Percentiles rank a stretch among this genome's conserved stretches.
These are phyloP conservation scores for Trapa bicornis DNA, from an alignment of 345 rosid genomes.

Conservation along the genomic window DNA sequence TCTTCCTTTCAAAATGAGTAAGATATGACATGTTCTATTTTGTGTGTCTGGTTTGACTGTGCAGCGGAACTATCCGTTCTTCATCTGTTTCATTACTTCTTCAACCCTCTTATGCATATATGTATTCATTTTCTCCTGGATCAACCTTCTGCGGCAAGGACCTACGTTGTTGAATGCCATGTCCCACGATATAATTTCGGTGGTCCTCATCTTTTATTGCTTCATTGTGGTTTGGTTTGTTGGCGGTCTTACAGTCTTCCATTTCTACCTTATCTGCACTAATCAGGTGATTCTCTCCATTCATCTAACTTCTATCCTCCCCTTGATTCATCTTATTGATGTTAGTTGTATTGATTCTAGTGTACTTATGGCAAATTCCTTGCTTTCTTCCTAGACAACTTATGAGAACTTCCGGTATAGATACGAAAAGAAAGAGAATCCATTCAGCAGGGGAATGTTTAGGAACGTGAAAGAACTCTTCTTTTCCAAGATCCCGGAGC, in stretches of 20 bases:
- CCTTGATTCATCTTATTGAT: neutral
- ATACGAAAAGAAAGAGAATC: slow-evolving; percentile 60
- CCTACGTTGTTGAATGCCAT: slow-evolving; percentile 26
- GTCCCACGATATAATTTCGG: slow-evolving; percentile 28
- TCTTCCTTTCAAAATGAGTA: neutral
- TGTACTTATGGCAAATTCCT: too few species aligned
- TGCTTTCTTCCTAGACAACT: slow-evolving; percentile 34
- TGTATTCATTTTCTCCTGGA: slow-evolving; percentile 64
- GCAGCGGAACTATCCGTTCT: slow-evolving; percentile 57
- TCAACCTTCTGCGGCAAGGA: slow-evolving; percentile 32
- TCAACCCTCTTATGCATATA: slow-evolving; percentile 58
- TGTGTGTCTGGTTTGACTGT: neutral
- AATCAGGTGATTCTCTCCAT: slow-evolving; percentile 41
- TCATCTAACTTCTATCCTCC: neutral
- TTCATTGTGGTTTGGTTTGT: slow-evolving; percentile 60
- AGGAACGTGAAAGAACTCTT: slow-evolving; percentile 45
- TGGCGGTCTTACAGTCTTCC: slow-evolving; percentile 70
- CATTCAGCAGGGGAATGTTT: slow-evolving; percentile 33
- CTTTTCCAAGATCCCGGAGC: slow-evolving; percentile 34
- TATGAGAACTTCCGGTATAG: slow-evolving; percentile 68
- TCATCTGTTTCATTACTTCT: slow-evolving; percentile 56
- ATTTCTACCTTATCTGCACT: slow-evolving; percentile 51
- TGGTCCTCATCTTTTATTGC: slow-evolving; percentile 39
- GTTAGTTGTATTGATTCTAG: too few species aligned
- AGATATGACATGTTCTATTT: neutral